Percentiles rank a stretch among this genome's conserved stretches.
Evolutionary conservation across 2,329 filamentous ascomycete species (phyloP).

Genomic region (Aspergillus japonicus): DNA sequence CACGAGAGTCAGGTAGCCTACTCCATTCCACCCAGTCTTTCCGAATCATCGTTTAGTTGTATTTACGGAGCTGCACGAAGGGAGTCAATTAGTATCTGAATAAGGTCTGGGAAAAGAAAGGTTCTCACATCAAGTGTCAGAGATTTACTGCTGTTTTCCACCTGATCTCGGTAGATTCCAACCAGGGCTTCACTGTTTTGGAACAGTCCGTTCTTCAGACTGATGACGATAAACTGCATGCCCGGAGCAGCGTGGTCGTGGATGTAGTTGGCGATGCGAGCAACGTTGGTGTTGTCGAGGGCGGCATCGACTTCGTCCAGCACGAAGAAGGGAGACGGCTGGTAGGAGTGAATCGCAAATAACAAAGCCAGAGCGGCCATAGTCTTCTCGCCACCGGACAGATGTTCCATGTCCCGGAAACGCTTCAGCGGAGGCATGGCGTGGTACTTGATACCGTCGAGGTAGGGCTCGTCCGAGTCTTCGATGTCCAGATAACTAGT

Average conservation of each 20-base stretch:
- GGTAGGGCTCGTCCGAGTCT: conserved; percentile 93
- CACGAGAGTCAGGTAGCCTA: neutral
- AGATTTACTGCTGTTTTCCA: conserved; percentile 85
- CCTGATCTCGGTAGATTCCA: conserved; percentile 92
- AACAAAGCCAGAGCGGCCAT: conserved; percentile 96
- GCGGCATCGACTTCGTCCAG: conserved; percentile 97
- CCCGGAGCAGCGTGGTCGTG: conserved; percentile 89
- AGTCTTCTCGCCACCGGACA: conserved; percentile 96
- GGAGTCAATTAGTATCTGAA: conserved; percentile 12
- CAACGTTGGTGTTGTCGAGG: conserved; percentile 95
- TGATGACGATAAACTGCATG: conserved; percentile 99
- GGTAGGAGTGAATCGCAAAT: conserved; percentile 95
- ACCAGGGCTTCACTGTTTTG: conserved; percentile 95
- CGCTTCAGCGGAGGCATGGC: conserved; percentile 98
- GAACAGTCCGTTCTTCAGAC: conserved; percentile 90
- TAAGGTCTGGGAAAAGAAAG: neutral
- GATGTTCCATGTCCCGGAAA: conserved; percentile 98
- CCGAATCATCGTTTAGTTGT: conserved; percentile 23
- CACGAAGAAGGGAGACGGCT: conserved; percentile 95
- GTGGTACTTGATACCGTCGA: conserved; percentile 95
- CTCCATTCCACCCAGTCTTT: neutral
- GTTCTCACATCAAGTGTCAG: conserved; percentile 89
- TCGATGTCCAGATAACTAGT: conserved; percentile 81
- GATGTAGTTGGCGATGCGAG: conserved; percentile 95
- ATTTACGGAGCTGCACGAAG: conserved; percentile 34